These are phyloP conservation scores for Komagataella mondaviorum DNA, from an alignment of 805 yeast genomes.

Conservation along the genomic window DNA sequence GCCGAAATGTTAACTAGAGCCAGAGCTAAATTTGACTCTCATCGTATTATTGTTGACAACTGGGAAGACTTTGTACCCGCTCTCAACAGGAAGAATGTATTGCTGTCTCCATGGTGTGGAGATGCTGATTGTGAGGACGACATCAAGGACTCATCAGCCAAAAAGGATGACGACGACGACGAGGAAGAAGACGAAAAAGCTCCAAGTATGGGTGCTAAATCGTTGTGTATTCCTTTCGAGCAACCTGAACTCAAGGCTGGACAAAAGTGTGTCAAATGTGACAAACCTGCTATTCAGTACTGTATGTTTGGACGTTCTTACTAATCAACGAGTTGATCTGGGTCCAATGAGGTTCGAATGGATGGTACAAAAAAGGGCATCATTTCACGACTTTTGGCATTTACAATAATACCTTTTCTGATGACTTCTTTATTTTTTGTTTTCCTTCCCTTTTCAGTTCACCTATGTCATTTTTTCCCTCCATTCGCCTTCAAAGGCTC, in stretches of 20 bases:
- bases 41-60: conserved; percentile 66
- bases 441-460: neutral
- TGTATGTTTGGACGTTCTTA: conserved; percentile 97
- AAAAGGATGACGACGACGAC: conserved; percentile 69
- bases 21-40: conserved; percentile 69
- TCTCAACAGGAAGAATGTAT: conserved; percentile 80
- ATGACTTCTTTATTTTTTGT: neutral
- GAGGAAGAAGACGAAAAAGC: conserved; percentile 90
- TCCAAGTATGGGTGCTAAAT: conserved; percentile 99
- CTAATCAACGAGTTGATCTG: conserved; percentile 19
- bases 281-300: conserved; percentile 59
- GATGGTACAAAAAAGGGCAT: neutral
- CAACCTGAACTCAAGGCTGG: conserved; percentile 75
- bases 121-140: conserved; percentile 89
- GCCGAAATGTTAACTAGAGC: conserved; percentile 62
- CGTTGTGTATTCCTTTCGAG: conserved; percentile 89
- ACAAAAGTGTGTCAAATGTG: conserved; percentile 84
- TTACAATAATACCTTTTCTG: neutral
- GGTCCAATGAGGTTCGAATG: neutral
- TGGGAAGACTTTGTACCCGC: conserved; percentile 92
- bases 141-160: conserved; percentile 82
- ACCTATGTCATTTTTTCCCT: neutral
- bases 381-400: neutral
- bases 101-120: conserved; percentile 97
- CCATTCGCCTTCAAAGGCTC: conserved; percentile 2